Evolutionary conservation across 2,329 filamentous ascomycete species (phyloP).

Genomic region (Diaporthe eres): DNA sequence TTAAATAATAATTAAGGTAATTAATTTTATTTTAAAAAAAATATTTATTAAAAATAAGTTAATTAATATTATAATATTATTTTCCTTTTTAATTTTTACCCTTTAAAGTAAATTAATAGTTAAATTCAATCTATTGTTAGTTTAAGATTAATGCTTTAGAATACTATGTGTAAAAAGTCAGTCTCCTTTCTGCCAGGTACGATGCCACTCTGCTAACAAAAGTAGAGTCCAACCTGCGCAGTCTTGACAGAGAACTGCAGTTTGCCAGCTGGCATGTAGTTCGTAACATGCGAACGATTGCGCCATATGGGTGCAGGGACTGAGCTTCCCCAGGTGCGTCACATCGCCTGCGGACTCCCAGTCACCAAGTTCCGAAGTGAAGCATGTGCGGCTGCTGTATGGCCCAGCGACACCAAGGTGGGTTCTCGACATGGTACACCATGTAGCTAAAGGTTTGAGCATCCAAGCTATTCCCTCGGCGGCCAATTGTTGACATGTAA

Average conservation of each 20-base stretch:
- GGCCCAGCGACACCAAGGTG: slow-evolving; percentile 15
- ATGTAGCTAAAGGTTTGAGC: slow-evolving; percentile 34
- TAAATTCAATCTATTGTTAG: background rate
- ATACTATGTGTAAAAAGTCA: background rate
- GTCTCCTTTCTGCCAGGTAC: background rate
- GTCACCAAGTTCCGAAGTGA: slow-evolving; percentile 18
- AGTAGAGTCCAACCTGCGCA: background rate
- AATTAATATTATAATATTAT: background rate
- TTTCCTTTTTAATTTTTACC: background rate
- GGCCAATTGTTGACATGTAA: slow-evolving; percentile 28
- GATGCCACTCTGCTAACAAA: background rate
- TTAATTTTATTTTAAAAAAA: background rate
- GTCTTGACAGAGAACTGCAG: slow-evolving; percentile 7
- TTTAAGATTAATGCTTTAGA: background rate
- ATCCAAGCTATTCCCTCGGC: slow-evolving; percentile 27
- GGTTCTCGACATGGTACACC: slow-evolving; percentile 31
- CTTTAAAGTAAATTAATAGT: background rate
- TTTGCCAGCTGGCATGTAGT: slow-evolving; percentile 5
- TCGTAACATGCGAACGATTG: slow-evolving; percentile 20
- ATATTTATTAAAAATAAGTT: background rate
- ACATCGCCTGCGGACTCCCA: slow-evolving; percentile 31
- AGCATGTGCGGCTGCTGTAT: slow-evolving; percentile 16
- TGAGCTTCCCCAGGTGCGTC: slow-evolving; percentile 28
- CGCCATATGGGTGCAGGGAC: slow-evolving; percentile 24
- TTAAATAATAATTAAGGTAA: background rate